Evolutionary conservation across 2,329 filamentous ascomycete species (phyloP), one percentile per base, ranked within the genome.

Genomic region (Fusarium keratoplasticum): DNA sequence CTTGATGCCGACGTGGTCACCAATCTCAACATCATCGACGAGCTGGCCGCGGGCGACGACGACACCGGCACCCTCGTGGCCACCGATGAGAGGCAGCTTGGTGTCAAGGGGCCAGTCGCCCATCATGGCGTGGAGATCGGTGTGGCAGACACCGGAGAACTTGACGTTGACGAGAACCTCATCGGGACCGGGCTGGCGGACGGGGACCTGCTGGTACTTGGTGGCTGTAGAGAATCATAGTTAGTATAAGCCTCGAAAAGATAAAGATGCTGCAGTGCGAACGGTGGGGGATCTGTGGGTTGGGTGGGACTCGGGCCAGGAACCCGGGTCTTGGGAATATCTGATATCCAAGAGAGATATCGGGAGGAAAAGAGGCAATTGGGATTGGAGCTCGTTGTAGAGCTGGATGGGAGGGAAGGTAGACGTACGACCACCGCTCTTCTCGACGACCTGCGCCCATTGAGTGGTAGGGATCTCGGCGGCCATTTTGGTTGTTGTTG

Each of bases 161-260:
- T 95, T 95, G 88, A 97, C 90, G 86, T 97, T 96, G 85, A 98
- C 87, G 75, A 98, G 93, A 76, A 98, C 94, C 85, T 98, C 94
- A 86, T 97, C 95, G 61, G 95, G 92, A 25, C 92, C 94, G 42
- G 95, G 95, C 83, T 92, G 90, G 72, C 88, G 88, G 61, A 97
- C 95, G 76, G 94, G 92, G 79, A 98, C 96, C 85, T 92, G 89
- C 86, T 94, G 95, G 89, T 93, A 94, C 70, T 89, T 84, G 78
- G 90, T 86, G 76, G 90, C 90, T 91, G 72, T 22, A 55, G 35
- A 59, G 63, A 64, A 62, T 62, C 29, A 69, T 67, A 58, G 65
- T 69, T 61, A 77, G 76, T 71, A 66, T 38, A 40, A 65, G 13
- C 64, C 16, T 47, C 38, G 11, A 47, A 44, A 22, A 52, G 35